These are phyloP conservation scores for Williopsis jadinii DNA, from an alignment of 1,139 yeast genomes.

Conservation along the genomic window DNA sequence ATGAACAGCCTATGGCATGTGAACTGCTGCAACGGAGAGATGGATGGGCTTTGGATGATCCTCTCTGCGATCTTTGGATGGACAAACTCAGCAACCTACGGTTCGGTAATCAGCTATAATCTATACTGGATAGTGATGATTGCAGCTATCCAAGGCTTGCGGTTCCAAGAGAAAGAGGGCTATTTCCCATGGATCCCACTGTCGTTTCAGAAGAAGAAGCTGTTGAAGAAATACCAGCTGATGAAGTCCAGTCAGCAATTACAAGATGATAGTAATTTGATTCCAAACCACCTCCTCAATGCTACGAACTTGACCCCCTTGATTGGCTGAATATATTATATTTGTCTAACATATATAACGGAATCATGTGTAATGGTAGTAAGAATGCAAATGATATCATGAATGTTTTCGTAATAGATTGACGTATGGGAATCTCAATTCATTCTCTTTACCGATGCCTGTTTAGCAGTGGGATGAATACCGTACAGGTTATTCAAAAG, in stretches of 20 bases:
- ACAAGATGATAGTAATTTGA: slow-evolving; percentile 1
- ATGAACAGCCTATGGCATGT: slow-evolving; percentile 86
- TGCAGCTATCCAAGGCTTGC: slow-evolving; percentile 38
- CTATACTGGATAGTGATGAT: slow-evolving; percentile 67
- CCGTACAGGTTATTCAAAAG: slow-evolving; percentile 21
- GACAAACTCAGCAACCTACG: slow-evolving; percentile 93
- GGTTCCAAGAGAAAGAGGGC: slow-evolving; percentile 58
- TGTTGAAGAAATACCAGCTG: slow-evolving; percentile 33
- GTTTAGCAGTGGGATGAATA: slow-evolving; percentile 10
- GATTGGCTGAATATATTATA: background rate
- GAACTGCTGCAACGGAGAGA: slow-evolving; percentile 90
- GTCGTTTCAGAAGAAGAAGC: slow-evolving; percentile 47
- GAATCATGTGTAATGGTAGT: too few species aligned
- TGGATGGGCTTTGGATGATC: slow-evolving; percentile 88
- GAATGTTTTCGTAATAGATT: too few species aligned
- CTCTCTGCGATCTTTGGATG: slow-evolving; percentile 90
- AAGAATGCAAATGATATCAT: too few species aligned
- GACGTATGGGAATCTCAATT: too few species aligned
- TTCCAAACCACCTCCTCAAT: slow-evolving; percentile 5
- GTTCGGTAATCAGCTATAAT: slow-evolving; percentile 75
- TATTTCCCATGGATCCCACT: slow-evolving; percentile 52
- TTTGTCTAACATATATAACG: too few species aligned
- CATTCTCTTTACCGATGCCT: too few species aligned
- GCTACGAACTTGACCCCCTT: background rate
- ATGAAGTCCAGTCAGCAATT: slow-evolving; percentile 8